These are phyloP conservation scores for Sphaerulina musiva DNA, from an alignment of 2,329 filamentous ascomycete species.

Conservation along the genomic window DNA sequence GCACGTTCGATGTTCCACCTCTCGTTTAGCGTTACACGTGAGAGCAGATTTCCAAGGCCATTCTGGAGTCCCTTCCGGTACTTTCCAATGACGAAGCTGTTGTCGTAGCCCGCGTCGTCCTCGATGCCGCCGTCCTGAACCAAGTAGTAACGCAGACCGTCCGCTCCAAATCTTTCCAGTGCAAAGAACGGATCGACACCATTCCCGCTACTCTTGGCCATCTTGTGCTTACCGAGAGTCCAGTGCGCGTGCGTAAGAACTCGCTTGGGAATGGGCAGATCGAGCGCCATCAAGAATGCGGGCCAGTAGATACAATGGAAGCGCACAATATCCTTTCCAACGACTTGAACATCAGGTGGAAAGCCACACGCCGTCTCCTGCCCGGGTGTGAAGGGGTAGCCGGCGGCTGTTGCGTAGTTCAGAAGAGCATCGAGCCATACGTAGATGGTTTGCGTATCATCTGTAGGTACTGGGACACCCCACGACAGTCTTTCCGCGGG, in stretches of 20 bases:
- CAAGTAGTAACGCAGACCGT: constrained; percentile 84
- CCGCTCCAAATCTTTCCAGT: constrained; percentile 78
- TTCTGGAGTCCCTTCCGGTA: constrained; percentile 75
- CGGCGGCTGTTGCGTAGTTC: constrained; percentile 84
- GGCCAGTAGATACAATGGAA: constrained; percentile 99
- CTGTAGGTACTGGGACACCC: constrained; percentile 84
- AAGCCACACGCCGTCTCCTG: constrained; percentile 60
- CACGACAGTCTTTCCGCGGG: constrained; percentile 71
- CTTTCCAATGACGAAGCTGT: constrained; percentile 62
- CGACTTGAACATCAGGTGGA: constrained; percentile 86
- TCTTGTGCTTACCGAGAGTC: constrained; percentile 86
- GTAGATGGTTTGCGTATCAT: constrained; percentile 83
- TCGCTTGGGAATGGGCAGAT: constrained; percentile 68
- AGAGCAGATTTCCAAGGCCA: constrained; percentile 73
- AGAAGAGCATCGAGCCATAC: constrained; percentile 96
- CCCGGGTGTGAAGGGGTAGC: constrained; percentile 73
- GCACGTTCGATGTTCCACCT: constrained; percentile 52
- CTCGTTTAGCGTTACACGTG: constrained; percentile 53
- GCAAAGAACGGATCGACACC: constrained; percentile 93
- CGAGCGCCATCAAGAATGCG: constrained; percentile 83
- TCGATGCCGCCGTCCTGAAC: constrained; percentile 69
- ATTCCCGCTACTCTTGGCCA: constrained; percentile 94
- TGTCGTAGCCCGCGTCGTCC: constrained; percentile 79
- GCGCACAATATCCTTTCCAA: constrained; percentile 92
- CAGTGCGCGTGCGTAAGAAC: constrained; percentile 90